Percentiles rank a stretch among this genome's conserved stretches.
Conservation (phyloP, 2,329 filamentous ascomycete species). For the Talaromyces sp. region DNA sequence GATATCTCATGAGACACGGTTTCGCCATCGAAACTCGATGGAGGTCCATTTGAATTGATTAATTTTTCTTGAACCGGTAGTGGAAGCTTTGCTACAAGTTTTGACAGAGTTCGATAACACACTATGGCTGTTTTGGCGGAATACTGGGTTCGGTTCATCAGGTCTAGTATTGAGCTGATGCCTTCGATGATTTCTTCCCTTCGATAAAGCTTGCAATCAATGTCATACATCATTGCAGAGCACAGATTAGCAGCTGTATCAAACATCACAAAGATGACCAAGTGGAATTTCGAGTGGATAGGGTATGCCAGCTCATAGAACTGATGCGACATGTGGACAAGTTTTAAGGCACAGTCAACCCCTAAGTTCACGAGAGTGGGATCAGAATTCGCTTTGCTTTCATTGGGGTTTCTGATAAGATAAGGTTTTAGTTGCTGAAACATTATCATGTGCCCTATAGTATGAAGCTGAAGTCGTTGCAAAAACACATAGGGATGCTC, state of each 20-base stretch:
- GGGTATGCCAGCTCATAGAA: slow-evolving; percentile 41
- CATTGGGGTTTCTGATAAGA: slow-evolving; percentile 30
- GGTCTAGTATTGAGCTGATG: slow-evolving; percentile 33
- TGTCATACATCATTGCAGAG: slow-evolving; percentile 49
- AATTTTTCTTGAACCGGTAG: slow-evolving; percentile 5
- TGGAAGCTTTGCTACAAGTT: slow-evolving; percentile 16
- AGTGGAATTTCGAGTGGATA: slow-evolving; percentile 46
- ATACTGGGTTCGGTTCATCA: slow-evolving; percentile 23
- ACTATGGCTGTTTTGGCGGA: slow-evolving; percentile 20
- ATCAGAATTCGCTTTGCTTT: neutral
- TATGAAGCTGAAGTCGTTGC: slow-evolving; percentile 45
- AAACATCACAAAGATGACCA: slow-evolving; percentile 48
- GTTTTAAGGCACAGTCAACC: slow-evolving; percentile 41
- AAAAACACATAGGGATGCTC: slow-evolving; percentile 40
- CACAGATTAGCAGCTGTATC: slow-evolving; percentile 49
- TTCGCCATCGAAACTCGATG: neutral
- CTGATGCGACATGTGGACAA: slow-evolving; percentile 36
- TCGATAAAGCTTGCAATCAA: slow-evolving; percentile 35
- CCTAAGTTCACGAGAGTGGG: slow-evolving; percentile 17
- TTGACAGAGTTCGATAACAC: slow-evolving; percentile 19
- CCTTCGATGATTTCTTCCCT: slow-evolving; percentile 38
- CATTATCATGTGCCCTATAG: slow-evolving; percentile 42
- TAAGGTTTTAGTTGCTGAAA: slow-evolving; percentile 44
- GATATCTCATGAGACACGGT: neutral
- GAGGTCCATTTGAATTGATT: neutral